Evolutionary conservation across 345 rosid genomes (phyloP).

Genomic region (Hypericum androsaemum): DNA sequence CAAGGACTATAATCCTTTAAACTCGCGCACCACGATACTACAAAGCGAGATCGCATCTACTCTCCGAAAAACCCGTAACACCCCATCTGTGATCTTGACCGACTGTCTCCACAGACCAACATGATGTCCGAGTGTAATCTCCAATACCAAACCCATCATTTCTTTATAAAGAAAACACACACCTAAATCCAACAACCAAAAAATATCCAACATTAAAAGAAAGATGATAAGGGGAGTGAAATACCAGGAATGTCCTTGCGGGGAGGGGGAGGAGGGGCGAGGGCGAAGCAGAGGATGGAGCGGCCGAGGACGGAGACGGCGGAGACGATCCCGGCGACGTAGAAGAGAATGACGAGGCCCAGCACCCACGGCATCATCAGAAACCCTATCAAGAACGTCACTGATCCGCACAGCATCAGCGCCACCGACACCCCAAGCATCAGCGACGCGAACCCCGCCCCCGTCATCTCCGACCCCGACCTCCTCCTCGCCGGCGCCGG

Average conservation of each 20-base stretch:
- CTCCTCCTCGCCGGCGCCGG: not conserved
- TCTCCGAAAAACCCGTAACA: no score
- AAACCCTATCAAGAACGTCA: conserved; percentile 86
- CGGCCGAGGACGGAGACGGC: conserved; percentile 57
- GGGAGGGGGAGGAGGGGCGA: conserved; percentile 37
- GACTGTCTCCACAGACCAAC: no score
- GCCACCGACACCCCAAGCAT: conserved; percentile 71
- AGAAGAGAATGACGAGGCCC: conserved; percentile 58
- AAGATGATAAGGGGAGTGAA: not conserved
- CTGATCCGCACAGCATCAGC: conserved; percentile 83
- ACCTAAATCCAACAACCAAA: no score
- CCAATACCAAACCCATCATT: no score
- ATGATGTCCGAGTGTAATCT: no score
- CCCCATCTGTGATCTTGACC: no score
- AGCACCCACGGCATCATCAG: conserved; percentile 93
- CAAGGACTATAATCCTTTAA: no score
- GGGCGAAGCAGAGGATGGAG: conserved; percentile 44
- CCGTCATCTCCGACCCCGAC: conserved; percentile 40
- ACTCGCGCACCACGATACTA: no score
- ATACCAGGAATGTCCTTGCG: conserved; percentile 47
- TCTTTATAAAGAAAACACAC: no score
- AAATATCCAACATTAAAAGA: no score
- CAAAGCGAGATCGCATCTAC: no score
- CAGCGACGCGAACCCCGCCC: conserved; percentile 77
- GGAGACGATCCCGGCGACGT: conserved; percentile 72